Conservation (phyloP, 192 early-diverging fungal genomes). For the Glomus cerebriforme region DNA sequence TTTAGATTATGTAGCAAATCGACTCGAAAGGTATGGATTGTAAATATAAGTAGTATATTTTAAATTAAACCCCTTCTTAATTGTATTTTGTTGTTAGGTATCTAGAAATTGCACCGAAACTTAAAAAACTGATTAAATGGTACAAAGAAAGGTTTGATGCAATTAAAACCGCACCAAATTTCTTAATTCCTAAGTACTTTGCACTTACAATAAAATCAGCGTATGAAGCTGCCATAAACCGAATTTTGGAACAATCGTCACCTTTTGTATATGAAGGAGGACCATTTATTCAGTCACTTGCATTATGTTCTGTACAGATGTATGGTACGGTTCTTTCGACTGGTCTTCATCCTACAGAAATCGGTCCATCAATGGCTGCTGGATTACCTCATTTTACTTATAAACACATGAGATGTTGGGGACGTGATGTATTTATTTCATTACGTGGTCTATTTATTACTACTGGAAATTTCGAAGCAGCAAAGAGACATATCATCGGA, state of each 20-base stretch:
- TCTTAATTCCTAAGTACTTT: conserved; percentile 94
- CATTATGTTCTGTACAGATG: conserved; percentile 84
- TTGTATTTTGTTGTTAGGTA: conserved; percentile 38
- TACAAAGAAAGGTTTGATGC: conserved; percentile 67
- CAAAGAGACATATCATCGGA: conserved; percentile 81
- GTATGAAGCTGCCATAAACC: conserved; percentile 67
- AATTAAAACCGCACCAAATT: conserved; percentile 76
- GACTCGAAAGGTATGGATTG: conserved; percentile 65
- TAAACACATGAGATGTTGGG: conserved; percentile 95
- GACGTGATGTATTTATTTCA: conserved; percentile 96
- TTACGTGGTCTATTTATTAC: conserved; percentile 81
- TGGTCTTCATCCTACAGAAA: conserved; percentile 68
- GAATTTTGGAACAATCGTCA: conserved; percentile 64
- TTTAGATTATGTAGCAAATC: conserved; percentile 79
- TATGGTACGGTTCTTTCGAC: conserved; percentile 82
- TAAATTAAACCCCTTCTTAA: no score
- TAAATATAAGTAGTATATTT: no score
- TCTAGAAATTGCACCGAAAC: conserved; percentile 34
- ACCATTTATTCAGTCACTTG: conserved; percentile 70
- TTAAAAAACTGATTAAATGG: conserved; percentile 68
- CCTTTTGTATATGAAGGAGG: conserved; percentile 57
- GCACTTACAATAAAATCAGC: conserved; percentile 77
- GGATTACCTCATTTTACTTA: conserved; percentile 95
- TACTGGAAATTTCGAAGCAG: conserved; percentile 82
- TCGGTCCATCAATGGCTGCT: conserved; percentile 76